Conservation (phyloP, 345 rosid species). For the Eucalyptus marginata region DNA sequence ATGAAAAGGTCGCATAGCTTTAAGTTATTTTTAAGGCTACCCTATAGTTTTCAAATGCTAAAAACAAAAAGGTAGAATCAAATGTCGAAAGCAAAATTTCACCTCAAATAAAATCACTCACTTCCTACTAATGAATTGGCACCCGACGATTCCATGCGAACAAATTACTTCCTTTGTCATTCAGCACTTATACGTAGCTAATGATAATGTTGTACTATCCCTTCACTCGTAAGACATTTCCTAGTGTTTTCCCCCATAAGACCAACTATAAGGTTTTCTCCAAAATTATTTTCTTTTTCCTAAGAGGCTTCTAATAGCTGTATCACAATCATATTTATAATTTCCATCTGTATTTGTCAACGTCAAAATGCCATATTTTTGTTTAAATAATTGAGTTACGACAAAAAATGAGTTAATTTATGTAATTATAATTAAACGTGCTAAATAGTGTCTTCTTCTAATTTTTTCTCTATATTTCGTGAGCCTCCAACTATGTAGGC, state of each 20-base stretch:
- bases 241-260: neutral
- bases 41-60: neutral
- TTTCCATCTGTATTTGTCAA: neutral
- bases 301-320: neutral
- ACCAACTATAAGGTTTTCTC: neutral
- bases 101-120: neutral
- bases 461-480: neutral
- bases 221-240: neutral
- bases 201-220: neutral
- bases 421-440: neutral
- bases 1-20: neutral
- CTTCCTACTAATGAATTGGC: neutral
- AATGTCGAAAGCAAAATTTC: neutral
- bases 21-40: neutral
- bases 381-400: neutral
- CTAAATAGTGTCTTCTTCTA: neutral
- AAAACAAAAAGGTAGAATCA: neutral
- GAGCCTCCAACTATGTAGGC: neutral
- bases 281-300: neutral
- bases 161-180: neutral
- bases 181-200: neutral
- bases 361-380: neutral
- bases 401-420: neutral
- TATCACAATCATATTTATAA: neutral
- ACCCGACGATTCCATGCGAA: neutral